Conservation (phyloP, 257 asterid species). For the Solanum habrochaites region DNA sequence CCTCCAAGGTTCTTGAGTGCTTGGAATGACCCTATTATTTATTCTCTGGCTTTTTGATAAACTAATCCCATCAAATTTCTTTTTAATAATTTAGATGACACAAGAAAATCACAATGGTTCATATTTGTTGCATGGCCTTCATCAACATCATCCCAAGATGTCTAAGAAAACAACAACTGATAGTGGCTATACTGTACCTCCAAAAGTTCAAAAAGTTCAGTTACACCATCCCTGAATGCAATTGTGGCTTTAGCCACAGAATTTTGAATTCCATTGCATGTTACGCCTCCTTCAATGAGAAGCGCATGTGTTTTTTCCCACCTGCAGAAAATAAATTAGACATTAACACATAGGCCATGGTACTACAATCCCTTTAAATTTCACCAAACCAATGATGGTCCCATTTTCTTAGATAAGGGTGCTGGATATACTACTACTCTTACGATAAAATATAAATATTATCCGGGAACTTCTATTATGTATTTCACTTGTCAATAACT, state of each 20-base stretch:
- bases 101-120: background rate
- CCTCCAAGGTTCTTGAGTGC: background rate
- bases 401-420: background rate
- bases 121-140: background rate
- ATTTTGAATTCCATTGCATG: slow-evolving; percentile 45
- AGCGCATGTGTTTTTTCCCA: slow-evolving; percentile 89
- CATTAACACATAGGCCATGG: background rate
- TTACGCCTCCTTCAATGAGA: slow-evolving; percentile 86
- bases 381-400: background rate
- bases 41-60: background rate
- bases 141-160: slow-evolving; percentile 8
- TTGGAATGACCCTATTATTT: background rate
- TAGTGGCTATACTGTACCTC: slow-evolving; percentile 39
- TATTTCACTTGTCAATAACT: background rate
- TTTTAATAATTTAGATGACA: background rate
- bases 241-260: slow-evolving; percentile 68
- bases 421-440: background rate
- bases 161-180: background rate
- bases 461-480: background rate
- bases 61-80: background rate
- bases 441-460: background rate
- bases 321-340: slow-evolving; percentile 34
- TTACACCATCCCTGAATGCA: slow-evolving; percentile 76
- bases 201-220: slow-evolving; percentile 75
- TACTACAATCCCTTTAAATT: background rate